Evolutionary conservation across 2,329 filamentous ascomycete genomes (phyloP).

Genomic region (Xylariaceae sp.): DNA sequence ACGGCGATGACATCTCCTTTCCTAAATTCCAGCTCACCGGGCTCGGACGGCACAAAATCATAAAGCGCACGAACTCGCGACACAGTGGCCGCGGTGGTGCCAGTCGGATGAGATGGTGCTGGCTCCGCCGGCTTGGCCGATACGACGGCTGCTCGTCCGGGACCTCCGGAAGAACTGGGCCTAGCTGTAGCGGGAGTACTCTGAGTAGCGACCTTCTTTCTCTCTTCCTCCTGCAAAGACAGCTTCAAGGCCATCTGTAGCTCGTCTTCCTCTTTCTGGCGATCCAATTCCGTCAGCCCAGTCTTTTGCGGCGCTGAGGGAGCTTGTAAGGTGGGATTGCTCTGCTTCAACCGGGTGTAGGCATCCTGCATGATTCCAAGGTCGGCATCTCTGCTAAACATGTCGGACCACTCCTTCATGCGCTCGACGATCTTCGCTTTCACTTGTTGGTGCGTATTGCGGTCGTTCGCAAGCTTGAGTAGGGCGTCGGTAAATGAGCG

Average conservation of each 20-base stretch:
- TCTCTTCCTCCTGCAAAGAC: constrained; percentile 81
- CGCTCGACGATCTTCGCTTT: constrained; percentile 95
- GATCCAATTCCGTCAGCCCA: constrained; percentile 80
- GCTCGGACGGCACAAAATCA: constrained; percentile 90
- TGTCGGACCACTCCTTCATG: constrained; percentile 93
- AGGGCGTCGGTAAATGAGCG: constrained; percentile 92
- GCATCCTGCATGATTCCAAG: constrained; percentile 97
- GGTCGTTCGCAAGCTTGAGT: constrained; percentile 82
- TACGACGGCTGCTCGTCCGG: constrained; percentile 20
- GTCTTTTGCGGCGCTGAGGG: constrained; percentile 93
- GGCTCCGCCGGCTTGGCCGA: constrained; percentile 37
- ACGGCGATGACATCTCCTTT: constrained; percentile 97
- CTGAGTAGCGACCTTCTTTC: constrained; percentile 48
- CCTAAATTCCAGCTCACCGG: constrained; percentile 90
- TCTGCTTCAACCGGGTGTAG: constrained; percentile 75
- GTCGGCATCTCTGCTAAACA: constrained; percentile 85
- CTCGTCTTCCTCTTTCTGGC: constrained; percentile 95
- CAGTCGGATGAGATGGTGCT: constrained; percentile 60
- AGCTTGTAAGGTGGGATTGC: constrained; percentile 82
- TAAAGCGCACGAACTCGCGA: constrained; percentile 89
- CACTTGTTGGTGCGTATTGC: constrained; percentile 93
- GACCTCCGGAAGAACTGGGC: constrained; percentile 27
- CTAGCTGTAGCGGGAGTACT: constrained; percentile 28
- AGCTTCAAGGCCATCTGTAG: constrained; percentile 91
- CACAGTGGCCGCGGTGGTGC: constrained; percentile 92